Evolutionary conservation across 2,329 filamentous ascomycete species (phyloP).

Genomic region (Aspergillus unguis): DNA sequence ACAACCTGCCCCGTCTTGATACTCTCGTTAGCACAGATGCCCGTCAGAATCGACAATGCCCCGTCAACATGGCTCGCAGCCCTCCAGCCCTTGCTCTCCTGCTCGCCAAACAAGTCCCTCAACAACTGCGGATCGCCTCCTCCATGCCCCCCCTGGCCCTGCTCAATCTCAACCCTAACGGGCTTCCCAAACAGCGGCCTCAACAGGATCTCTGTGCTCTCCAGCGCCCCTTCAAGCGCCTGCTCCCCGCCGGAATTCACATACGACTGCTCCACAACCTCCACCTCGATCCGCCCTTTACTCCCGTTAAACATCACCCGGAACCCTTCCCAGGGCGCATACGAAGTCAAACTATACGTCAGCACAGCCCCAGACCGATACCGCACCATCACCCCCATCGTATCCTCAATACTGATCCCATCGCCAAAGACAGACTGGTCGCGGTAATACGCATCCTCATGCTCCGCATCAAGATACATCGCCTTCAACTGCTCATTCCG

Average conservation of each 20-base stretch:
- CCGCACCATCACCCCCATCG: conserved; percentile 58
- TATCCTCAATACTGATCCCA: conserved; percentile 64
- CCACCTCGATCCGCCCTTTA: conserved; percentile 57
- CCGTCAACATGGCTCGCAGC: conserved; percentile 60
- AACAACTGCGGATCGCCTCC: conserved; percentile 58
- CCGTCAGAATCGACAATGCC: conserved; percentile 57
- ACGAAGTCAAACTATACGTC: conserved; percentile 55
- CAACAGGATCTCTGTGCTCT: conserved; percentile 35
- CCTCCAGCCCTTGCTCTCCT: conserved; percentile 37
- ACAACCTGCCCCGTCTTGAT: conserved; percentile 57
- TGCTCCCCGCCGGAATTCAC: conserved; percentile 61
- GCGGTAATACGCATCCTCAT: conserved; percentile 60
- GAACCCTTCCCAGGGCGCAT: conserved; percentile 53
- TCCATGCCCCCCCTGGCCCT: conserved; percentile 55
- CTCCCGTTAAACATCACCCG: conserved; percentile 44
- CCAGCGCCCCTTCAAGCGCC: conserved; percentile 32
- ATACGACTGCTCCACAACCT: conserved; percentile 57
- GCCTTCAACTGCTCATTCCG: conserved; percentile 53
- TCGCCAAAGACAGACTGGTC: conserved; percentile 63
- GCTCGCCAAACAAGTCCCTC: conserved; percentile 56
- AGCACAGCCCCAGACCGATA: conserved; percentile 57
- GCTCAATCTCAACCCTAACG: conserved; percentile 51
- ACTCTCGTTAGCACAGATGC: conserved; percentile 58
- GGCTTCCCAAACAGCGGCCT: conserved; percentile 58
- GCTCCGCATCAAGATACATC: conserved; percentile 61